A percentile compares a stretch with the other conserved stretches of the same genome.
phyloP scores from a whole-genome alignment of 441 rosid genomes.

The Macaranga tanarius region DNA sequence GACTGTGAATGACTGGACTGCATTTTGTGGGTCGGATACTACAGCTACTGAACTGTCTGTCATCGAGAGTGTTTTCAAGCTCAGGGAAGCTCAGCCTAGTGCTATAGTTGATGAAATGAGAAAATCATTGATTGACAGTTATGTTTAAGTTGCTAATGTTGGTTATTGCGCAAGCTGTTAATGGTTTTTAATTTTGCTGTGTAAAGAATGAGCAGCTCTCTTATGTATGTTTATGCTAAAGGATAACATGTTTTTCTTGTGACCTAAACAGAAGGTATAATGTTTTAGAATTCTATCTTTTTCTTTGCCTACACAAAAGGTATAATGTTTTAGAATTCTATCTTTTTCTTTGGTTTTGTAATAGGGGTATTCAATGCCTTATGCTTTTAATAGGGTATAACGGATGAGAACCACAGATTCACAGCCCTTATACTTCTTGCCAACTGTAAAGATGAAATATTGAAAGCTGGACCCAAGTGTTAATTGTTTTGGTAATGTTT shows the following conservation, averaged over 20 bases:
- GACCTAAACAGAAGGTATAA: background rate
- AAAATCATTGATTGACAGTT: slow-evolving; percentile 79
- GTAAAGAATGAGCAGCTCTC: background rate
- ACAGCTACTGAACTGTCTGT: slow-evolving; percentile 87
- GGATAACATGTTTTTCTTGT: background rate
- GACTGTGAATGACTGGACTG: slow-evolving; percentile 88
- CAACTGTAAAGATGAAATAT: background rate
- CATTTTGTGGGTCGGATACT: slow-evolving; percentile 90
- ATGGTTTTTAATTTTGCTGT: background rate
- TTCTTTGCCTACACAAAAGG: background rate
- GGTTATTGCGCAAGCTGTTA: background rate
- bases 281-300: background rate
- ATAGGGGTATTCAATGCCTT: background rate
- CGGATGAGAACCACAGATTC: no score
- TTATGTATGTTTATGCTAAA: background rate
- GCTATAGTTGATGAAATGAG: slow-evolving; percentile 87
- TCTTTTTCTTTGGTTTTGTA: background rate
- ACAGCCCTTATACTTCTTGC: background rate
- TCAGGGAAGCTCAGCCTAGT: slow-evolving; percentile 85
- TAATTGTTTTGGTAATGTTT: background rate
- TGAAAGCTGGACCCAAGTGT: background rate
- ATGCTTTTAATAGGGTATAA: no score
- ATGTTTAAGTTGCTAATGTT: slow-evolving; percentile 43
- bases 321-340: background rate
- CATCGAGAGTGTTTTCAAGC: slow-evolving; percentile 83